A percentile compares a stretch with the other conserved stretches of the same genome.
Evolutionary conservation across 2,329 filamentous ascomycete species (phyloP).

Genomic region (Ceratocystis colombiana): DNA sequence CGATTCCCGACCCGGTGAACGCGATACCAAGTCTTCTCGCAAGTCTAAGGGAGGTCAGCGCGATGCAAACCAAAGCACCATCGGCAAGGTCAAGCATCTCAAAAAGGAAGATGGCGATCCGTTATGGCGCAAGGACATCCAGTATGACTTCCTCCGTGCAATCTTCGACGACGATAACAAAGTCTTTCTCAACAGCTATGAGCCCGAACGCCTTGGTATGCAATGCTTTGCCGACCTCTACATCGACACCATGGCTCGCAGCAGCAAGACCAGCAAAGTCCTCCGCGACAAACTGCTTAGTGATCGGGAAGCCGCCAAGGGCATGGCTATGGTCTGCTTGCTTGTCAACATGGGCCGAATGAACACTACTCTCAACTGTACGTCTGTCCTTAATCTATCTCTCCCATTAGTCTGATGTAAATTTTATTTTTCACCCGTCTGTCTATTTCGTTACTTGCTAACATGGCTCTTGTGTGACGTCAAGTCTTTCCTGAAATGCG

Average conservation of each 20-base stretch:
- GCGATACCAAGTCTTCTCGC: conserved; percentile 34
- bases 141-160: conserved; percentile 72
- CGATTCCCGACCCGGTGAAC: conserved; percentile 36
- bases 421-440: conserved; percentile 23
- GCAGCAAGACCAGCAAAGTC: conserved; percentile 98
- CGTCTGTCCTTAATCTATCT: conserved; percentile 31
- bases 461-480: conserved; percentile 6
- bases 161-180: conserved; percentile 64
- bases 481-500: conserved; percentile 99
- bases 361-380: conserved; percentile 98
- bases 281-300: conserved; percentile 91
- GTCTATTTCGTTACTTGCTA: background rate
- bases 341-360: conserved; percentile 95
- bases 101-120: conserved; percentile 86
- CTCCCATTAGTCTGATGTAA: background rate
- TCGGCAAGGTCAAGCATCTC: conserved; percentile 68
- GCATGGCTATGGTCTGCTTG: conserved; percentile 98
- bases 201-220: conserved; percentile 48
- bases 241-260: conserved; percentile 95
- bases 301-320: conserved; percentile 83
- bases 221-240: conserved; percentile 91
- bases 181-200: conserved; percentile 89
- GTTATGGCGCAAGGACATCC: conserved; percentile 77
- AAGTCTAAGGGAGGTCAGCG: conserved; percentile 30
- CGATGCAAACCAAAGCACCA: conserved; percentile 33